phyloP scores from a whole-genome alignment of 371 early-diverging fungal species.

The Fennellomyces sp. region DNA sequence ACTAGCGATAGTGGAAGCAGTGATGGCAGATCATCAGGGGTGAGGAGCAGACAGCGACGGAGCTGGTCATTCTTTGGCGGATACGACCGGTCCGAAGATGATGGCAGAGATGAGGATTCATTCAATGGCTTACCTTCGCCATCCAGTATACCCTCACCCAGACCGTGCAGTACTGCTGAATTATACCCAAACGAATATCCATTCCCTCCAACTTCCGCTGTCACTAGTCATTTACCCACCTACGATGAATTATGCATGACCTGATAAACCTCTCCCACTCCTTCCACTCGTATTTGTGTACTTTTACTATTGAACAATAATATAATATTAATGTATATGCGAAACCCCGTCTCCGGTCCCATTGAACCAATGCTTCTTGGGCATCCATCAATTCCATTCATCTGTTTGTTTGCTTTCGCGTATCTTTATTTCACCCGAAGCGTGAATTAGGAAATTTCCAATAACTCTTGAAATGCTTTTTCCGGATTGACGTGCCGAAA shows the following conservation, averaged over 20 bases:
- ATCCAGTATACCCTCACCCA: neutral
- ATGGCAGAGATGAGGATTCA: neutral
- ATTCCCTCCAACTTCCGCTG: neutral
- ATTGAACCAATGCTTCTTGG: no score
- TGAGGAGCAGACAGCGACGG: neutral
- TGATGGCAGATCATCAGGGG: neutral
- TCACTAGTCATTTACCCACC: slow-evolving; percentile 17
- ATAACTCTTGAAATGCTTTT: no score
- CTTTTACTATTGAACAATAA: neutral
- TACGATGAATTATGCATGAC: slow-evolving; percentile 23
- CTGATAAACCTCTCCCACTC: neutral
- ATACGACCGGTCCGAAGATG: neutral
- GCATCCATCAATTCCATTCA: no score
- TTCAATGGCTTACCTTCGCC: no score
- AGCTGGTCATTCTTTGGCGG: slow-evolving; percentile 1
- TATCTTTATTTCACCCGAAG: neutral
- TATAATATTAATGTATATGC: neutral
- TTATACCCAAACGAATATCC: no score
- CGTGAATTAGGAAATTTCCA: no score
- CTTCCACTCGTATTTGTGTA: neutral
- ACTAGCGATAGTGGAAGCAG: neutral
- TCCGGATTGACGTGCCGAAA: no score
- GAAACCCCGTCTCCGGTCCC: no score
- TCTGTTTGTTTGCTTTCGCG: neutral
- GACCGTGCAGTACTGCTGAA: no score